Conservation (phyloP, 805 yeast species). For the Hanseniaspora taiwanica region DNA sequence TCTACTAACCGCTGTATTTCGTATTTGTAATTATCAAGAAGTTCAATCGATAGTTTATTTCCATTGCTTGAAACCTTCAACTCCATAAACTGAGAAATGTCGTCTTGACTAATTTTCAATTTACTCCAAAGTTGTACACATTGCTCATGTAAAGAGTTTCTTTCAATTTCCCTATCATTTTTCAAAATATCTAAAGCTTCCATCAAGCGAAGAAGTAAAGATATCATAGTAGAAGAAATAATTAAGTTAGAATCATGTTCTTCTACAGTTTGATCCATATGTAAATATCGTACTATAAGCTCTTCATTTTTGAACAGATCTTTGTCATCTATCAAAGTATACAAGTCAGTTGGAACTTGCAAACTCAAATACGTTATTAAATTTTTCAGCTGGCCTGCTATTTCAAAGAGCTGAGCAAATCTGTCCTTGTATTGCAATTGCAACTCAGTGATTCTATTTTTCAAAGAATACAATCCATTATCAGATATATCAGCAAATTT, state of each 20-base stretch:
- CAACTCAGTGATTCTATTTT: constrained; percentile 1
- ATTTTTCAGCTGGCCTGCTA: constrained; percentile 5
- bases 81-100: constrained; percentile 28
- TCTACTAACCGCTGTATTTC: constrained; percentile 46
- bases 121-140: constrained; percentile 45
- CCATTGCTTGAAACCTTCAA: constrained; percentile 22
- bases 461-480: constrained; percentile 7
- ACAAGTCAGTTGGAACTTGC: constrained; percentile 1
- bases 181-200: constrained; percentile 4
- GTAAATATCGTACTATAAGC: background rate
- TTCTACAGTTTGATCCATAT: constrained; percentile 2
- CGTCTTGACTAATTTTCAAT: constrained; percentile 34
- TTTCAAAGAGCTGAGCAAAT: constrained; percentile 6
- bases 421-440: constrained; percentile 4
- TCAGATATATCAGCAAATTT: constrained; percentile 7
- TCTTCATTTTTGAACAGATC: constrained; percentile 1
- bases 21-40: constrained; percentile 36
- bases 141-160: constrained; percentile 22
- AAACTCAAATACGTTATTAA: constrained; percentile 6
- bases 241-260: background rate
- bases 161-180: constrained; percentile 17
- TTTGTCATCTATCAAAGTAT: background rate
- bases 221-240: constrained; percentile 8
- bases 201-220: background rate
- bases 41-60: constrained; percentile 28